A percentile compares a stretch with the other conserved stretches of the same genome.
Evolutionary conservation across 2,329 filamentous ascomycete species (phyloP).

Genomic region (Lachnellula suecica): DNA sequence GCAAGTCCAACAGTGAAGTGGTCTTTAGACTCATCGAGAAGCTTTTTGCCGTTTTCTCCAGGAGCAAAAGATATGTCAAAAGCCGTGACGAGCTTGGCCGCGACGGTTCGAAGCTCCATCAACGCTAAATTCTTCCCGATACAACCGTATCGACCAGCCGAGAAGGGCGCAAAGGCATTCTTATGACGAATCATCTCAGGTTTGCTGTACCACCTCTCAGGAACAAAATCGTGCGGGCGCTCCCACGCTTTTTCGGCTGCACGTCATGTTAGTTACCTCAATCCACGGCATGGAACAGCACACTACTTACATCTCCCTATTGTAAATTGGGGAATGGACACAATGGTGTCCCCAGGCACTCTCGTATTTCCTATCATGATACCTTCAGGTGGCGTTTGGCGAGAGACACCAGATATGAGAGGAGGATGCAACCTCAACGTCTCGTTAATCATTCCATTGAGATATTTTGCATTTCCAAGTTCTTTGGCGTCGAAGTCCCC

Average conservation of each 20-base stretch:
- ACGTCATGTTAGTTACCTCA: background rate
- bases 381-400: slow-evolving; percentile 38
- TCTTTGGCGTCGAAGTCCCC: slow-evolving; percentile 8
- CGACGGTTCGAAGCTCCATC: slow-evolving; percentile 20
- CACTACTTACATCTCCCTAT: slow-evolving; percentile 22
- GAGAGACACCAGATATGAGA: slow-evolving; percentile 25
- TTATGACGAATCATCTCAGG: slow-evolving; percentile 24
- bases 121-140: slow-evolving; percentile 21
- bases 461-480: slow-evolving; percentile 23
- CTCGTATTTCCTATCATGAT: slow-evolving; percentile 24
- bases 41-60: slow-evolving; percentile 13
- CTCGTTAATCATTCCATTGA: slow-evolving; percentile 42
- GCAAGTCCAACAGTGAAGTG: slow-evolving; percentile 17
- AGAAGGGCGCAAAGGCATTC: slow-evolving; percentile 29
- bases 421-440: slow-evolving; percentile 38
- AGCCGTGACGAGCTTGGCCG: slow-evolving; percentile 13
- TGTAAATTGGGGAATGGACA: slow-evolving; percentile 17
- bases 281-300: too few relatives aligned
- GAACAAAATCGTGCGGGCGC: slow-evolving; percentile 18
- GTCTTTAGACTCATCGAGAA: slow-evolving; percentile 17
- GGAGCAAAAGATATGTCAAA: slow-evolving; percentile 20
- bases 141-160: slow-evolving; percentile 23
- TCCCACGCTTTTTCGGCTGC: slow-evolving; percentile 9
- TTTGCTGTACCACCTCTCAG: slow-evolving; percentile 23
- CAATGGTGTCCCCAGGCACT: slow-evolving; percentile 18